Conservation (phyloP, 257 asterid genomes). For the Solanum piurae region DNA sequence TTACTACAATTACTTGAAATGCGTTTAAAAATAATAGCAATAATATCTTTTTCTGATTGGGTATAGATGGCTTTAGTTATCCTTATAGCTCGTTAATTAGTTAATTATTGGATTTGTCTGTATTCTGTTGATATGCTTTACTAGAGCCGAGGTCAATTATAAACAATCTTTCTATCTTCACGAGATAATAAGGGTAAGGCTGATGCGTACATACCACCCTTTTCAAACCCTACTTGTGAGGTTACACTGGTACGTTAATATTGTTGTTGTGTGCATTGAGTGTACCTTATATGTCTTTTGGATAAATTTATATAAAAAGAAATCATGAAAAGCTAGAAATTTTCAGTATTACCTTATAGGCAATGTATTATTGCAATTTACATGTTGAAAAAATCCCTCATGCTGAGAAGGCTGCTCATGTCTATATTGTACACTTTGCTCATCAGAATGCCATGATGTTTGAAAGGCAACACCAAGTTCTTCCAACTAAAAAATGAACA, state of each 20-base stretch:
- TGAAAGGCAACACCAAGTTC: constrained; percentile 8
- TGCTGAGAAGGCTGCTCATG: neutral
- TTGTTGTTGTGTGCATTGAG: neutral
- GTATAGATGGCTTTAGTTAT: neutral
- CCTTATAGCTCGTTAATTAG: neutral
- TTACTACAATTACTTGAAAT: neutral
- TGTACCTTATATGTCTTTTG: neutral
- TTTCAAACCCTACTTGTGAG: neutral
- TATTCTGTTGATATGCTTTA: neutral
- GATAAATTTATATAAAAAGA: neutral
- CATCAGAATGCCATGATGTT: constrained; percentile 13
- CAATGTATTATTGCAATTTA: constrained; percentile 6
- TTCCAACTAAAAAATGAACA: constrained; percentile 12
- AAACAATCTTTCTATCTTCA: neutral
- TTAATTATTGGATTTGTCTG: neutral
- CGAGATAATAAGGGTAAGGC: no score
- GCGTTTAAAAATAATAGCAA: neutral
- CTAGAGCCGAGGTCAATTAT: neutral
- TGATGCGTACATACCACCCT: neutral
- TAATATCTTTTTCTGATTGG: no score
- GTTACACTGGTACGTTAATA: neutral
- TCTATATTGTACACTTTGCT: constrained; percentile 1
- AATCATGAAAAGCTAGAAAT: neutral
- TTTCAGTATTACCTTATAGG: constrained; percentile 6
- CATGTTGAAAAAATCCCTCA: constrained; percentile 12